Base-by-base conservation (phyloP, 306 rosid species). In the Cucurbita ficifolia region DNA sequence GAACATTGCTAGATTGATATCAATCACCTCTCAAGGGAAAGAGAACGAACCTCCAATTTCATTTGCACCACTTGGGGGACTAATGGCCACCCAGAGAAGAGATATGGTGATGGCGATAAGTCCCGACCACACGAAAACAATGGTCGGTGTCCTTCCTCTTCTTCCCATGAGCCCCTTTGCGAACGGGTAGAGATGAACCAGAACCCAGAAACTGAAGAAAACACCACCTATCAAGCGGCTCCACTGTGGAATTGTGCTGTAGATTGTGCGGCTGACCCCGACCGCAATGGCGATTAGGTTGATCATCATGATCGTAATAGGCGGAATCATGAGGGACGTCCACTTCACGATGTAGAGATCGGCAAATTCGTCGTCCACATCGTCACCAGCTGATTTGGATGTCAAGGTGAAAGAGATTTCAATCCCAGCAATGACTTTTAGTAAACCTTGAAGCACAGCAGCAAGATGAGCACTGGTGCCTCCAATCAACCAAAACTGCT, bases 151-250 rank as follows among this genome's bases (percentile, higher is more conserved):
- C 79, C 84, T 87, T 11, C 96, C 98, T 77, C 98, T 82, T 80
- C 97, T 84, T 79, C 98, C 98, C 98, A 90, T 94, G 79, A 94
- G 81, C 57, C 98, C 97, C 77, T 94, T 94, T 6, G 98, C 97
- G 10, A 94, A 94, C 22, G 98, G 98, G 74, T 94, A 94, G 21
- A 94, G 88, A 86, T 94, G 98, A 35, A 92, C 88, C 72, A 94
- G 79, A 5, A 94, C 98, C 98, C 98, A 94, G 71, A 94, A 90
- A 62, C 98, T 94, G 85, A 94, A 94, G 90, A 94, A 94, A 78
- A 94, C 98, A 5, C 98, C 98, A 2, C 98, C 98, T 1, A 94
- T 38, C 52, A 94, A 76, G 6, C 86, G 81, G 82, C 97, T 94
- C 98, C 98, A 94, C 62, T 94, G 90, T 0, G 97, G 98, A 77